phyloP scores from a whole-genome alignment of 169 alveolate species.

The Cyclospora cayetanensis region DNA sequence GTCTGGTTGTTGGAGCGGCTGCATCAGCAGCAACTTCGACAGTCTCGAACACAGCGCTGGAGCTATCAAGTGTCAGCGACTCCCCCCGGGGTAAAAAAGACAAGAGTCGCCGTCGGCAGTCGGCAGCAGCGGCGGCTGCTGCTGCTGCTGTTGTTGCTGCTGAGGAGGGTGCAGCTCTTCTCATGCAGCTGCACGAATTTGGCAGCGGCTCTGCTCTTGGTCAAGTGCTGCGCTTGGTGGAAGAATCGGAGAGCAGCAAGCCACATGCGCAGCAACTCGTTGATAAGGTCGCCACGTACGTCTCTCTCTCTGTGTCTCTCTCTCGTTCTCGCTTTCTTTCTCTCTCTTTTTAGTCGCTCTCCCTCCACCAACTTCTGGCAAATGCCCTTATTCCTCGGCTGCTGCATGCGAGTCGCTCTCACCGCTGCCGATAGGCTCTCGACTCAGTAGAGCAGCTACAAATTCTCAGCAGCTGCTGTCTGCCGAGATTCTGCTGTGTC shows the following conservation, averaged over 20 bases:
- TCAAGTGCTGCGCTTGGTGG: slow-evolving; percentile 38
- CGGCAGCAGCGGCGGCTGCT: background rate
- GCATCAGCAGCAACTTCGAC: background rate
- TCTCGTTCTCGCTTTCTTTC: too few relatives aligned
- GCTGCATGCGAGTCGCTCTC: too few relatives aligned
- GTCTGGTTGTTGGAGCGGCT: background rate
- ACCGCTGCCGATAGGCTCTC: too few relatives aligned
- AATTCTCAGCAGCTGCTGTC: too few relatives aligned
- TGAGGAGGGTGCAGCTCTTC: background rate
- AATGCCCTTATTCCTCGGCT: too few relatives aligned
- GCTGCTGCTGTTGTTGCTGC: background rate
- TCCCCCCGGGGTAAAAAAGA: background rate
- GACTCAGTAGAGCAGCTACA: too few relatives aligned
- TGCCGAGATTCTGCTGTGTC: too few relatives aligned
- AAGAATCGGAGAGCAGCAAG: slow-evolving; percentile 39
- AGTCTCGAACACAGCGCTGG: too few relatives aligned
- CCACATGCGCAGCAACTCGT: slow-evolving; percentile 11
- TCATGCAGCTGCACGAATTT: background rate
- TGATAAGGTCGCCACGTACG: slow-evolving; percentile 45
- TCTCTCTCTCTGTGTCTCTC: too few relatives aligned
- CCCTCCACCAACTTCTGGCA: too few relatives aligned
- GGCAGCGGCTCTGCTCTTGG: slow-evolving; percentile 44
- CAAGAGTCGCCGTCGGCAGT: background rate
- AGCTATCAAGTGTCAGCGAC: too few relatives aligned
- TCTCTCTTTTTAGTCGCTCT: too few relatives aligned